Base-by-base conservation (phyloP, 2,329 filamentous ascomycete species). In the Nothomitra cinnamomea region DNA sequence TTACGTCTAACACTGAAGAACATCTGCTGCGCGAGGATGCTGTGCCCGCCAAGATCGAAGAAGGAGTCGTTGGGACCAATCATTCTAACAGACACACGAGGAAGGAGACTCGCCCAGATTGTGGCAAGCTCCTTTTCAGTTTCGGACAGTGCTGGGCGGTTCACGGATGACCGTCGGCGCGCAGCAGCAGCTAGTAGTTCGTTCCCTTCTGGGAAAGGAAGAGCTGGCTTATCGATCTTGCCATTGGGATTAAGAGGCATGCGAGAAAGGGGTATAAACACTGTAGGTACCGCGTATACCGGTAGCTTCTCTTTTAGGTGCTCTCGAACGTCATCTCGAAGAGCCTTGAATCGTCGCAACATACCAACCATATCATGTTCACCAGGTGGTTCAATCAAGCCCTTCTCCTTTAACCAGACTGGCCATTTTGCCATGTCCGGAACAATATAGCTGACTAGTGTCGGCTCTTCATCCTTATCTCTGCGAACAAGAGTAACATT, bases 361-460 rank as follows among this genome's bases (percentile, higher is more conserved):
- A 78, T 67, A 21, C 69, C 72, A 5, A 74, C 69, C 66, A 79
- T 73, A 55, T 69, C 72, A 42, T 73, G 58, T 49, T 77, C 69
- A 13, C 80, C 77, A 47, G 76, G 67, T 3, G 72, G 66, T 32
- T 82, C 80, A 40, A 78, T 70, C 1, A 75, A 63, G 8, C 72
- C 69, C 57, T 75, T 70, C 52, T 71, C 68, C 45, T 77, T 67
- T 32, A 89, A 71, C 77, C 80, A 90, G 17, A 75, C 69, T 42
- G 73, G 69, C 87, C 87, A 95, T 59, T 82, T 77, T 57, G 75
- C 75, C 67, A 80, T 75, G 60, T 94, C 85, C 8, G 89, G 87
- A 2, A 95, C 88, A 56, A 95, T 79, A 66, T 95, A 95, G 65
- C 83, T 94, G 60, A 95, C 86, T 19, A 96, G 72, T 0, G 78